Percentiles rank a stretch among this genome's conserved stretches.
phyloP scores from a whole-genome alignment of 352 stramenopile species.

The Achlya hypogyna region DNA sequence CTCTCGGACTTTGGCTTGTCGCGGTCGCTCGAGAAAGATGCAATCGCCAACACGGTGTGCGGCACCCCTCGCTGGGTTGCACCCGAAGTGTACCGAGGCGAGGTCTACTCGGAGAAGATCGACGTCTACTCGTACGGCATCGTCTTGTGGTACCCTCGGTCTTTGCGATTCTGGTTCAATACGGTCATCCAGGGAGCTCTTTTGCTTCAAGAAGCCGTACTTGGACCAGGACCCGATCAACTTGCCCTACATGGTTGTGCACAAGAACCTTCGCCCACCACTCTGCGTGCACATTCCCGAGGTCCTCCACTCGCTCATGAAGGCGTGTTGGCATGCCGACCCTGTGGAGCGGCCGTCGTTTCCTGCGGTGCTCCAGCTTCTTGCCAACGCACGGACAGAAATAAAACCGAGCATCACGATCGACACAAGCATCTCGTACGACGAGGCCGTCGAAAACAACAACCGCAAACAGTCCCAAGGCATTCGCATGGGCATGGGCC shows the following conservation, averaged over 20 bases:
- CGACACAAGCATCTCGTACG: slow-evolving; percentile 42
- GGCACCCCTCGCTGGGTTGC: slow-evolving; percentile 69
- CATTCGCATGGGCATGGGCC: slow-evolving; percentile 12
- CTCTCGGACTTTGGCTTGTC: slow-evolving; percentile 69
- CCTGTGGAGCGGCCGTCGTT: slow-evolving; percentile 49
- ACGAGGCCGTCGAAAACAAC: slow-evolving; percentile 7
- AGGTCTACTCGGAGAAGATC: slow-evolving; percentile 81
- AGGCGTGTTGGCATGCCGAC: slow-evolving; percentile 50
- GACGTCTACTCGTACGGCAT: slow-evolving; percentile 79
- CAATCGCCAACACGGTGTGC: slow-evolving; percentile 65
- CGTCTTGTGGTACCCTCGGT: slow-evolving; percentile 48
- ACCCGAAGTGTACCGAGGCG: slow-evolving; percentile 71
- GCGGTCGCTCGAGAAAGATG: slow-evolving; percentile 50
- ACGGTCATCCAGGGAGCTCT: slow-evolving; percentile 46
- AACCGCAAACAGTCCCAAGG: slow-evolving; percentile 11
- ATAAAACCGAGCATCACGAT: slow-evolving; percentile 44
- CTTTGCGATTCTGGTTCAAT: not conserved
- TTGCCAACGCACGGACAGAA: slow-evolving; percentile 49
- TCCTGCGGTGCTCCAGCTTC: slow-evolving; percentile 40
- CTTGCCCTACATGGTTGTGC: slow-evolving; percentile 59
- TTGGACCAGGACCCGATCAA: slow-evolving; percentile 72
- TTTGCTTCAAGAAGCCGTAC: slow-evolving; percentile 79
- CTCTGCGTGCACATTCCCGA: slow-evolving; percentile 56
- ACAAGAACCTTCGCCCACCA: slow-evolving; percentile 58
- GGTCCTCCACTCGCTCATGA: slow-evolving; percentile 57